phyloP scores from a whole-genome alignment of 2,329 filamentous ascomycete genomes.

The Monilinia fructicola region DNA sequence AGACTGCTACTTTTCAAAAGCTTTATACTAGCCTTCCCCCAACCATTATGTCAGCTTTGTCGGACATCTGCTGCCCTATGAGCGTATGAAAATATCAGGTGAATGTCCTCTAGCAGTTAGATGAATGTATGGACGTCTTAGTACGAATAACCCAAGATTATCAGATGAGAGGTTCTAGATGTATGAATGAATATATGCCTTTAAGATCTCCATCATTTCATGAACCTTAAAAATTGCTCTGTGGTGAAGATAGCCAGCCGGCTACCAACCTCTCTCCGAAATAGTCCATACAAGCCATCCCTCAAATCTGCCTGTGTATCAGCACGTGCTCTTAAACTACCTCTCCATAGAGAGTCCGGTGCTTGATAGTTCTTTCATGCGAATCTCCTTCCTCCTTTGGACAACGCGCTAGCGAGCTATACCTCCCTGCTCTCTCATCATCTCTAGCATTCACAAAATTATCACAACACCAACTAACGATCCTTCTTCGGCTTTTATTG shows the following conservation, averaged over 20 bases:
- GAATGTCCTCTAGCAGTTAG: too few relatives aligned
- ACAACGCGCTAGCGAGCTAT: conserved; percentile 1
- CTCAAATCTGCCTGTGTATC: neutral
- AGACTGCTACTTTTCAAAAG: neutral
- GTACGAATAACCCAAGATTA: neutral
- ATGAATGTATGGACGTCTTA: neutral
- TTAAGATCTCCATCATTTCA: neutral
- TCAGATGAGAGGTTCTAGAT: neutral
- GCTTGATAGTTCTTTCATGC: too few relatives aligned
- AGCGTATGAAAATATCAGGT: neutral
- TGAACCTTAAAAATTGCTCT: neutral
- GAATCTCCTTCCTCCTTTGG: neutral
- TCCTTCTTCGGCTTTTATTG: neutral
- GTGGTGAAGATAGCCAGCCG: neutral
- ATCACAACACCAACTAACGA: too few relatives aligned
- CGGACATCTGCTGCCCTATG: neutral
- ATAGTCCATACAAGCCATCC: neutral
- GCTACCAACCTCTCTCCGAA: neutral
- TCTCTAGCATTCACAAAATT: neutral
- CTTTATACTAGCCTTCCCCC: neutral
- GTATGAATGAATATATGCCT: neutral
- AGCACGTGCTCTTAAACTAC: neutral
- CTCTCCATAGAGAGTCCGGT: neutral
- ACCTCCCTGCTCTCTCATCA: neutral
- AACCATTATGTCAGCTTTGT: neutral